Evolutionary conservation across 2,329 filamentous ascomycete genomes (phyloP).

Genomic region (Hortaea sp.): DNA sequence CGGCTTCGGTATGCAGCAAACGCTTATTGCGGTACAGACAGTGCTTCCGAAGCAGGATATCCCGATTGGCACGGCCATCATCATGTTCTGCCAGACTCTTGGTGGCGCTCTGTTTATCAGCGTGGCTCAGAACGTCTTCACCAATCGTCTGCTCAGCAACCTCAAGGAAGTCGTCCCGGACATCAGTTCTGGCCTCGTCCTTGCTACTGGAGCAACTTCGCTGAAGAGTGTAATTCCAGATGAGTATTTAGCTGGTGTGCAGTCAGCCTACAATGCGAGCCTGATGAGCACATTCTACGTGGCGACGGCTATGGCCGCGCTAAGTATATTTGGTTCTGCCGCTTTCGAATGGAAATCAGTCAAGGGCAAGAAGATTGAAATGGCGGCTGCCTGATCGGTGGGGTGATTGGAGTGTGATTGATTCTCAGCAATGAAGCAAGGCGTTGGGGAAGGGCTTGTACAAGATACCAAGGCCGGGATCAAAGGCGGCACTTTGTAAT

Average conservation of each 20-base stretch:
- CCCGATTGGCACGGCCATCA: slow-evolving; percentile 37
- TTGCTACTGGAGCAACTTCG: slow-evolving; percentile 46
- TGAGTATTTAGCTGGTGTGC: slow-evolving; percentile 43
- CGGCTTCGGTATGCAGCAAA: slow-evolving; percentile 40
- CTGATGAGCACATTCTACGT: slow-evolving; percentile 53
- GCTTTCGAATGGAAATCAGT: slow-evolving; percentile 57
- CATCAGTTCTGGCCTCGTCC: slow-evolving; percentile 33
- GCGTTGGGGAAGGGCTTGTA: neutral
- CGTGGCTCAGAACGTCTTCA: slow-evolving; percentile 42
- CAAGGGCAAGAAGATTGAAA: slow-evolving; percentile 41
- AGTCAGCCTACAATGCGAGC: slow-evolving; percentile 54
- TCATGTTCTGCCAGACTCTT: slow-evolving; percentile 40
- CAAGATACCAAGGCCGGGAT: neutral
- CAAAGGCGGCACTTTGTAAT: neutral
- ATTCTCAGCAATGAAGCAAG: neutral
- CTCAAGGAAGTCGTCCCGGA: slow-evolving; percentile 28
- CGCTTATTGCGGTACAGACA: slow-evolving; percentile 37
- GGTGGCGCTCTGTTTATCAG: slow-evolving; percentile 41
- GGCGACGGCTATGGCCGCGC: slow-evolving; percentile 42
- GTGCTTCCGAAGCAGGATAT: slow-evolving; percentile 33
- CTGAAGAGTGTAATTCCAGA: slow-evolving; percentile 44
- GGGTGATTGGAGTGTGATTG: no score
- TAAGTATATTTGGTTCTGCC: slow-evolving; percentile 46
- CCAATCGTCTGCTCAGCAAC: slow-evolving; percentile 37
- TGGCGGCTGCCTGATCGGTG: slow-evolving; percentile 18